Percentiles rank a stretch among this genome's conserved stretches.
Evolutionary conservation across 2,329 filamentous ascomycete species (phyloP).

Genomic region (Alternaria viburni): DNA sequence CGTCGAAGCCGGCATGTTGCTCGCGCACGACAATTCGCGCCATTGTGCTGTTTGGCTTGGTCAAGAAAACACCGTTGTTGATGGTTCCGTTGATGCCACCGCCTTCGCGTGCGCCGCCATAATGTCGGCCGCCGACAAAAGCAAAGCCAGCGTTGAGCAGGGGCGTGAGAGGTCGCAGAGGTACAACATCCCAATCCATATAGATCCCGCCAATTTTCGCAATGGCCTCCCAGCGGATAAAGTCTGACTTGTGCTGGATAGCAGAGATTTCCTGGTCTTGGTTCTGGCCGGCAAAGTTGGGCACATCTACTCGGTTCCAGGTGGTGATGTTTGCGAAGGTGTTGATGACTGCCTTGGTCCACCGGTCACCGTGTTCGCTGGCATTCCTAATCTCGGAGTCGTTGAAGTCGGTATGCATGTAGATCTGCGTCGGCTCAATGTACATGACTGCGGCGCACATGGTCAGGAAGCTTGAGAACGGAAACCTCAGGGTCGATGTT

Average conservation of each 20-base stretch:
- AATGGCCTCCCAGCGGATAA: neutral
- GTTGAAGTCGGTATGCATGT: slow-evolving; percentile 32
- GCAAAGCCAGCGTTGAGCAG: neutral
- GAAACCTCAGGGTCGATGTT: neutral
- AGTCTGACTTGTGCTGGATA: neutral
- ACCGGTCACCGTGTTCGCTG: slow-evolving; percentile 10
- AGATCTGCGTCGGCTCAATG: slow-evolving; percentile 8
- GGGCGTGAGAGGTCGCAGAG: neutral
- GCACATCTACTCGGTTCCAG: neutral
- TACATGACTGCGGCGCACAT: neutral
- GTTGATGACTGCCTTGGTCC: slow-evolving; percentile 25
- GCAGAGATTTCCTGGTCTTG: neutral
- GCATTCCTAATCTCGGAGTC: slow-evolving; percentile 7
- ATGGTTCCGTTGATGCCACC: slow-evolving; percentile 20
- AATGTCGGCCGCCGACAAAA: neutral
- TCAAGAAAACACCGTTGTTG: slow-evolving; percentile 28
- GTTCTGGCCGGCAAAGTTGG: neutral
- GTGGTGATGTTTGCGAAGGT: neutral
- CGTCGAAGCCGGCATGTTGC: slow-evolving; percentile 23
- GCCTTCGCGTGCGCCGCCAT: slow-evolving; percentile 34
- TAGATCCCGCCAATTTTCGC: neutral
- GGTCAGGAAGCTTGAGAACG: neutral
- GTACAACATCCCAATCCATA: neutral
- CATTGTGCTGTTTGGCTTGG: slow-evolving; percentile 22
- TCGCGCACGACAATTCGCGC: slow-evolving; percentile 23